These are phyloP conservation scores for Pyrenochaeta sp. DNA, from an alignment of 2,329 filamentous ascomycete species.

Conservation along the genomic window DNA sequence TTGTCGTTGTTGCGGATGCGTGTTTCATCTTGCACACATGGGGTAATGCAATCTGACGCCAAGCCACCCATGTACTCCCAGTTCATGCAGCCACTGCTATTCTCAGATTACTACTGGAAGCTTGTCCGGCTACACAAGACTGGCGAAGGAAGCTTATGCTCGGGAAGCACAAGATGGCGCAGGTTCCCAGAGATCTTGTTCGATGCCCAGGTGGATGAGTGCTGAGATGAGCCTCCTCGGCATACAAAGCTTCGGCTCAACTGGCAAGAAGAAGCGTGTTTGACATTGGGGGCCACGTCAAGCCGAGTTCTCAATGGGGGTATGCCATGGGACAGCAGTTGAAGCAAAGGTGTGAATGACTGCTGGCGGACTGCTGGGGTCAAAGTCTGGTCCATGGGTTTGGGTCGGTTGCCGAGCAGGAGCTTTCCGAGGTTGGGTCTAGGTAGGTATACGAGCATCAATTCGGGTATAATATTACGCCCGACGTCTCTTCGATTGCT, in stretches of 20 bases:
- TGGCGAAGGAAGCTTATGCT: constrained; percentile 4
- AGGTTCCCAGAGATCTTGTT: background rate
- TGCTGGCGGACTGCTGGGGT: background rate
- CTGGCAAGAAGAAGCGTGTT: background rate
- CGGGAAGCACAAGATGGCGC: background rate
- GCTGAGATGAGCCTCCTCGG: background rate
- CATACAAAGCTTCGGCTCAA: background rate
- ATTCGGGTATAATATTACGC: background rate
- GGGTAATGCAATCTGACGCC: background rate
- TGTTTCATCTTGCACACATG: background rate
- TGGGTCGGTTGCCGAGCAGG: background rate
- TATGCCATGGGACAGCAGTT: background rate
- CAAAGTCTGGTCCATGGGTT: background rate
- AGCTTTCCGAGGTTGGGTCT: background rate
- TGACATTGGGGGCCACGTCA: background rate
- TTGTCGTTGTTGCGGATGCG: background rate
- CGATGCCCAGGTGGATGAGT: background rate
- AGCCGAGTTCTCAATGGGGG: background rate
- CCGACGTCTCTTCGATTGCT: background rate
- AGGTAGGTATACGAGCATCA: background rate
- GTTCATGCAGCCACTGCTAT: background rate
- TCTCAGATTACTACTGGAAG: background rate
- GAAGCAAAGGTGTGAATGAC: background rate
- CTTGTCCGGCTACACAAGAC: constrained; percentile 1
- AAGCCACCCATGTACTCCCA: background rate